Evolutionary conservation across 805 yeast species (phyloP), one percentile per base, ranked within the genome.

Genomic region (Kuraishia hungarica): DNA sequence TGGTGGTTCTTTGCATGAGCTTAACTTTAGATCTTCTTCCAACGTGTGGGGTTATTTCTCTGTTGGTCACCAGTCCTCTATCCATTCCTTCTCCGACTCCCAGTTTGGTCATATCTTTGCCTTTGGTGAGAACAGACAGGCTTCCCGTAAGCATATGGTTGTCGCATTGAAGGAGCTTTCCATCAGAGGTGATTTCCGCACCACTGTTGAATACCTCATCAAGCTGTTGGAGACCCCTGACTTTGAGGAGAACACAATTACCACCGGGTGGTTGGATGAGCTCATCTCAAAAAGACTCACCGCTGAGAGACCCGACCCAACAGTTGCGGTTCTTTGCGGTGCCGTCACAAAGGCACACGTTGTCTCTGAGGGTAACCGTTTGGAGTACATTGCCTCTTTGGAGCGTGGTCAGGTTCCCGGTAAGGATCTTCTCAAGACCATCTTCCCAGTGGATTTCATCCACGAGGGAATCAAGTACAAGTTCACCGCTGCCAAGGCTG

Each of bases 21-120:
- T 94, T 70, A 96, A 94, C 70, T 93, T 94, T 80, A 81, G 98
- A 71, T 96, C 99, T 2, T 87, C 96, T 39, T 91, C 97, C 10
- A 93, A 94, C 64, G 99, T 96, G 52, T 94, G 99, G 99, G 99
- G 99, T 77, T 94, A 94, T 72, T 94, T 94, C 82, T 90, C 97
- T 20, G 98, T 94, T 54, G 90, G 94, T 63, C 91, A 89, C 74
- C 93, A 89, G 70, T 96, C 98, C 59, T 92, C 97, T 54, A 96
- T 94, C 66, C 99, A 94, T 74, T 91, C 97, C 3, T 96, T 91
- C 76, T 87, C 97, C 29, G 99, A 94, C 72, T 93, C 99, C 55
- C 99, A 94, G 74, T 94, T 94, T 66, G 99, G 99, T 71, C 99
- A 94, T 72, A 94, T 94, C 59, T 94, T 94, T 71, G 97, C 99